phyloP scores from a whole-genome alignment of 345 rosid genomes.

The Hypericum perforatum region DNA sequence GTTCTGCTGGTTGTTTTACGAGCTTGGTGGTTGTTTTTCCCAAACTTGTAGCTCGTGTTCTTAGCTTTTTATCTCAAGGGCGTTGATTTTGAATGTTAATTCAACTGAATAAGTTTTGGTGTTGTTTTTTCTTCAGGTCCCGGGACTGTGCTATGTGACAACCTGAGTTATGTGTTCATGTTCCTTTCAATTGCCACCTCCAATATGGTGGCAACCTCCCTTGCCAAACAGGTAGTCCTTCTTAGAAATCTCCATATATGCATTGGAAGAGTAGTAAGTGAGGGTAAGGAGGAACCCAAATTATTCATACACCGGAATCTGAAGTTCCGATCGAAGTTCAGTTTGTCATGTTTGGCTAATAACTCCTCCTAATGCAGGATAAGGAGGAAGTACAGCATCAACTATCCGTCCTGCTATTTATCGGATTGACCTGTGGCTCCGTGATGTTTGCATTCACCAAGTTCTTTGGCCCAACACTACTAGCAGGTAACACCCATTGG shows the following conservation, averaged over 20 bases:
- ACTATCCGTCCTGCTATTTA: conserved; percentile 1
- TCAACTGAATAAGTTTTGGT: no score
- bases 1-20: no score
- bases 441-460: conserved; percentile 2
- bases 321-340: conserved; percentile 1
- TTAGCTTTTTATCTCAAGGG: no score
- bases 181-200: conserved; percentile 89
- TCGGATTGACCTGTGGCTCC: conserved; percentile 5
- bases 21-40: no score
- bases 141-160: conserved; percentile 81
- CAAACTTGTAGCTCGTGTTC: no score
- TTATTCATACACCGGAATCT: conserved; percentile 2
- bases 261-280: neutral
- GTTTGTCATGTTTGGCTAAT: neutral
- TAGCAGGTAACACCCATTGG: no score
- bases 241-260: neutral
- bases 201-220: conserved; percentile 89
- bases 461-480: conserved; percentile 1
- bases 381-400: conserved; percentile 9
- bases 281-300: neutral
- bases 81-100: no score
- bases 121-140: conserved; percentile 42
- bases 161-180: conserved; percentile 66
- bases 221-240: conserved; percentile 52
- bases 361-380: neutral